A percentile compares a stretch with the other conserved stretches of the same genome.
Evolutionary conservation across 164 flowering plant genomes (phyloP).

Genomic region (Tinospora cordifolia): DNA sequence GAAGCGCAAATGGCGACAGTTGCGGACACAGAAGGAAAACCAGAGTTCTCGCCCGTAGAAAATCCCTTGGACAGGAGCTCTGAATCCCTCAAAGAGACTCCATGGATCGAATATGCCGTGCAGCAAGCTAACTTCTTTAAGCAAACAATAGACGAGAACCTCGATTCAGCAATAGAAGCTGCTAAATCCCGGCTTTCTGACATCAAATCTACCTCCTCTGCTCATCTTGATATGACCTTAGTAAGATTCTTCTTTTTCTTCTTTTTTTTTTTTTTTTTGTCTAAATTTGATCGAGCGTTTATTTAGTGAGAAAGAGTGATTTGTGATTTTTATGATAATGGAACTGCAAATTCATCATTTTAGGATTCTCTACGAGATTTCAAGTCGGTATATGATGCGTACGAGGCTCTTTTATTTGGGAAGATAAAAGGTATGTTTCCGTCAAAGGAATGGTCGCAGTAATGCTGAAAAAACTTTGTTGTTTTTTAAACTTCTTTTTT

Average conservation of each 20-base stretch:
- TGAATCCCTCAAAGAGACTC: conserved; percentile 17
- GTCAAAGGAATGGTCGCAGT: not conserved
- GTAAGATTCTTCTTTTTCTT: conserved; percentile 25
- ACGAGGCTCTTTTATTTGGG: conserved; percentile 50
- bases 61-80: not conserved
- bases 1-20: conserved; percentile 11
- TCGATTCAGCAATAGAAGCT: conserved; percentile 37
- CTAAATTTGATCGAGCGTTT: not conserved
- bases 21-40: conserved; percentile 13
- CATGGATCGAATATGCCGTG: conserved; percentile 66
- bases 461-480: not conserved
- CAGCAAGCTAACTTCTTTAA: conserved; percentile 48
- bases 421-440: conserved; percentile 62
- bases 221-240: conserved; percentile 54
- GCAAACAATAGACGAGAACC: conserved; percentile 31
- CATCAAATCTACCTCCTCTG: conserved; percentile 54
- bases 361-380: conserved; percentile 53
- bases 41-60: conserved; percentile 3
- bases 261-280: not conserved
- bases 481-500: no score
- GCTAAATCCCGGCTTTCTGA: conserved; percentile 58
- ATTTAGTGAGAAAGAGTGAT: not conserved
- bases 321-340: not conserved
- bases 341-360: conserved; percentile 9
- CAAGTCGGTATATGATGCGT: conserved; percentile 41